Base-by-base conservation (phyloP, 768 basidiomycete genomes). In the Hericium erinaceus region DNA sequence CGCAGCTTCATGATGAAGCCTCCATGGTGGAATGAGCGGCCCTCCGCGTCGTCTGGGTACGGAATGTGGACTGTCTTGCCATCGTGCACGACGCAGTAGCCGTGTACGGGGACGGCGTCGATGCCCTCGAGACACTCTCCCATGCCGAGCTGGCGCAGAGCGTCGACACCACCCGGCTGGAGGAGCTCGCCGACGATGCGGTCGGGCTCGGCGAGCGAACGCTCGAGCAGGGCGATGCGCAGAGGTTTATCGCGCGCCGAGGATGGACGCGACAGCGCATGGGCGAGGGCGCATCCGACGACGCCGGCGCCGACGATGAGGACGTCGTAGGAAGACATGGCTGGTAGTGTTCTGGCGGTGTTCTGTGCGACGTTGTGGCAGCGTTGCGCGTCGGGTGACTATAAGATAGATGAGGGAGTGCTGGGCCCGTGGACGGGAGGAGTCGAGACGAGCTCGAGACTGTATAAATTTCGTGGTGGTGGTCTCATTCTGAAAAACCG, bases 141-240 rank as follows among this genome's bases (percentile, higher is more conserved):
- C 63, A 99, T 69, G 0, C 92, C 95, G n/a, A 99, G 81, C 39
- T 80, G 72, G 57, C 80, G 73, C 48, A 99, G 73, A 0, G 92
- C 84, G 12, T 76, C 74, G 22, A 93, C 84, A 1, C 97, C 97
- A 1, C 87, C 94, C 2, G 97, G 97, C 66, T 99, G 97, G 22
- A 99, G 75, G 1, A 98, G 83, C 70, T 99, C 97, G 24, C 97
- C 97, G 38, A 98, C 97, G 63, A 99, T 98, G 16, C 97, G 81
- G 77, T 98, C 93, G 0, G 97, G 97, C 68, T 92, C 89, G 0
- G 87, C 79, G 3, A 98, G 79, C 13, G 95, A 95, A 11, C 95
- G 85, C 71, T 99, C 97, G 56, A 99, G 76, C 0, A 98, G 74
- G 16, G 87, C 87, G 62, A 98, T 85, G 20, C 84, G 80, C 18